Evolutionary conservation across 2,329 filamentous ascomycete genomes (phyloP), one percentile per base, ranked within the genome.

Genomic region (Clonostachys sp.): DNA sequence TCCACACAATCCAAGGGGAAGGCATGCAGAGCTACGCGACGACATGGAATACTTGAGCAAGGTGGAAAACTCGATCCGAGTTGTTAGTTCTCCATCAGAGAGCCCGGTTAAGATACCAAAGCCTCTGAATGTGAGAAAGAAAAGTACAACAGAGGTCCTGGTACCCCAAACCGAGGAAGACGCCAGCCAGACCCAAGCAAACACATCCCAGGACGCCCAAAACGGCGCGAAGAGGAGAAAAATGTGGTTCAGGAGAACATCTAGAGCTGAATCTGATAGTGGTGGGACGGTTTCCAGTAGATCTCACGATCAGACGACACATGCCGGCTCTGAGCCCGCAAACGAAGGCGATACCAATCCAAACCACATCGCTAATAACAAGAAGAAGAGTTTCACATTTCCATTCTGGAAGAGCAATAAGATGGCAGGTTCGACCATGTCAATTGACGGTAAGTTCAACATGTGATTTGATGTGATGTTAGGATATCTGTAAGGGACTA

Each of bases 361-460:
- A 17, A 41, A 16, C 12, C 41, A 33, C 16, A 13, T 9, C 9
- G 40, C 34, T 33, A 14, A 24, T 38, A 12, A 34, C 16, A 81
- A 74, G 63, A 80, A 75, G 65, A 75, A 75, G 63, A 67, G 68
- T 9, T 80, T 82, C 50, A 68, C 65, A 33, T 70, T 81, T 14
- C 66, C 73, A 6, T 82, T 82, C 51, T 83, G 77, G 78, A 80
- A 78, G 58, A 68, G 61, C 30, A 68, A 61, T 45, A 78, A 72
- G 42, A 62, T 53, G 24, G 74, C 70, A 54, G 65, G 72, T 33
- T 57, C 64, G 5, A 64, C 68, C 44, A 70, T 75, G 67, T 73
- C 69, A 3, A 63, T 74, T 47, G 68, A 62, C 49, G 71, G 75
- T 73, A 64, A 61, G 68, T 54, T 30, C 6, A 24, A 38, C 24